Percentiles rank a stretch among this genome's conserved stretches.
phyloP scores from a whole-genome alignment of 179 eudicot genomes.

The Amaranthus tricolor region DNA sequence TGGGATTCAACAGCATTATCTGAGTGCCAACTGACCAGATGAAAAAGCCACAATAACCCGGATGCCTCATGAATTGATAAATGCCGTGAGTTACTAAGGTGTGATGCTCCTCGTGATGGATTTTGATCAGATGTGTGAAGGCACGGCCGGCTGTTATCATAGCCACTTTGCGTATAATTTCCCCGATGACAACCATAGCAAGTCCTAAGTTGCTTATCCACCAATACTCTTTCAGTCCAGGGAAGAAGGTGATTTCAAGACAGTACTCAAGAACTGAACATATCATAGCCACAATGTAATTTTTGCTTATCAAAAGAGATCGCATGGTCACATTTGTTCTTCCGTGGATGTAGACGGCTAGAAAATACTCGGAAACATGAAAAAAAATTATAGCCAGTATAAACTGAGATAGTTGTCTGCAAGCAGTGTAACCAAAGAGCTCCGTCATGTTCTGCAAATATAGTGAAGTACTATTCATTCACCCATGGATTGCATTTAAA shows the following conservation, averaged over 20 bases:
- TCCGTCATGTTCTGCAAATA: slow-evolving; percentile 43
- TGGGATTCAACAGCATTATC: slow-evolving; percentile 79
- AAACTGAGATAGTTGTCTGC: slow-evolving; percentile 40
- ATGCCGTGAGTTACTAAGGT: slow-evolving; percentile 63
- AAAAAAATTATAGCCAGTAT: slow-evolving; percentile 34
- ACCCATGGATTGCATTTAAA: not conserved
- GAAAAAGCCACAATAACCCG: slow-evolving; percentile 76
- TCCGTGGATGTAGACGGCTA: slow-evolving; percentile 62
- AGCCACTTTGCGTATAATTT: slow-evolving; percentile 65
- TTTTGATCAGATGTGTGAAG: slow-evolving; percentile 78
- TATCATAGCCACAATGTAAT: slow-evolving; percentile 70
- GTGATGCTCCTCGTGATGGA: slow-evolving; percentile 72
- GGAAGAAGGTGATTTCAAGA: slow-evolving; percentile 60
- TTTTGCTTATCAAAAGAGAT: slow-evolving; percentile 72
- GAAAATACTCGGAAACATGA: slow-evolving; percentile 40
- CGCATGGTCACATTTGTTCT: slow-evolving; percentile 56
- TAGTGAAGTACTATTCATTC: slow-evolving; percentile 11
- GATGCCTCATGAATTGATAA: slow-evolving; percentile 70
- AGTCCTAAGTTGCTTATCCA: slow-evolving; percentile 76
- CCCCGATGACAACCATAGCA: slow-evolving; percentile 65
- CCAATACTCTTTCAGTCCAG: slow-evolving; percentile 66
- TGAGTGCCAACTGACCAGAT: slow-evolving; percentile 93
- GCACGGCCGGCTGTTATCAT: slow-evolving; percentile 88
- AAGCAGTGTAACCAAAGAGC: slow-evolving; percentile 34
- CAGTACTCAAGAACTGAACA: slow-evolving; percentile 64